Base-by-base conservation (phyloP, 495 filamentous ascomycete species). In the Lasiosphaeria hispida region DNA sequence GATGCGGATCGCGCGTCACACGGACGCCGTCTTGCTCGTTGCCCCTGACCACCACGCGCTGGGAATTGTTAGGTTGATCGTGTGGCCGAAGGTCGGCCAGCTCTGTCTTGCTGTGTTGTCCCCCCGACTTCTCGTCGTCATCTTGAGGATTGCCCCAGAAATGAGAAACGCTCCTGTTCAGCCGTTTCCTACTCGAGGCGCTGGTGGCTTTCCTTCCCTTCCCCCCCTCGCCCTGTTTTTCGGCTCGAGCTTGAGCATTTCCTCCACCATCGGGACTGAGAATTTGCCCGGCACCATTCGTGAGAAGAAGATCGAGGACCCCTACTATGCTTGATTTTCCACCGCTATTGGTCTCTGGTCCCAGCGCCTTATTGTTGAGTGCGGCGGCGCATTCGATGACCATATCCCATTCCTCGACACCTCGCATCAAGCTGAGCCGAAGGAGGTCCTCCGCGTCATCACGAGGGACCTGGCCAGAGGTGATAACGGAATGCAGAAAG, bases 381-480 rank as follows among this genome's bases (percentile, higher is more conserved):
- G 64, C n/a, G 9, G 34, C 48, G 7, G 73, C 73, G 41, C 68
- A 65, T 7, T 43, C 54, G 11, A 74, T 48, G 38, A 70, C 55
- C 64, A 72, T 63, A 6, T 68, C 42, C 65, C 66, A 74, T 38
- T 75, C 64, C 52, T 77, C 73, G 15, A 61, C 33, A 2, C 67
- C 66, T 1, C 68, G 63, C 45, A 62, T 55, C 0, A 76, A 52
- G 18, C 69, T 70, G 4, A 65, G 40, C 15, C 42, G 41, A 6
- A 52, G 30, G 7, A 75, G 56, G 17, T 61, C 44, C 14, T 65
- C 30, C n/a, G 72, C 49, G 6, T 70, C 71, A 0, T 62, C 65
- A 7, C 50, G 47, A 8, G 68, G 49, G 7, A 52, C 70, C 4
- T 39, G 41, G 8, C 65, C 61, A 19, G 60, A 53, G 1, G 50